phyloP scores from a whole-genome alignment of 768 basidiomycete species.

The Russula dissimulans region DNA sequence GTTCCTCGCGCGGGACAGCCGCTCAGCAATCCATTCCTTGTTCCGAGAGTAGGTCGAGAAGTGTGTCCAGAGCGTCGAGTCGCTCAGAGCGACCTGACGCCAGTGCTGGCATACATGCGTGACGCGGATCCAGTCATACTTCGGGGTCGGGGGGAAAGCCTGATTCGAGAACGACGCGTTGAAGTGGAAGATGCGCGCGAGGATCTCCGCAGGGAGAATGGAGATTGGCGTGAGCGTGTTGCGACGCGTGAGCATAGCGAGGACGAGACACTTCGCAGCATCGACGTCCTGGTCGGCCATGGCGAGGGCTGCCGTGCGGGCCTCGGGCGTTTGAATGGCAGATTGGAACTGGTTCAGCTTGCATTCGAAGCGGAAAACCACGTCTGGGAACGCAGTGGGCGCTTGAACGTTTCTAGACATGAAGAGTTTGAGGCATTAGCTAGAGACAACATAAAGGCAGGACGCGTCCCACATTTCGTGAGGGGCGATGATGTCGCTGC shows the following conservation, averaged over 20 bases:
- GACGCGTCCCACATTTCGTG: not conserved
- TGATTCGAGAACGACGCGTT: not conserved
- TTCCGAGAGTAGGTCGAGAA: too few species aligned
- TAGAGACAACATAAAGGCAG: not conserved
- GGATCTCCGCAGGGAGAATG: constrained; percentile 11
- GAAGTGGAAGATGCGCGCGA: constrained; percentile 6
- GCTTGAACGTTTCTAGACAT: not conserved
- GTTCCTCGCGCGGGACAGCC: too few species aligned
- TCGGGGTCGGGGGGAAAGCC: not conserved
- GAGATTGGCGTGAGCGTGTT: not conserved
- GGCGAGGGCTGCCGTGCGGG: not conserved
- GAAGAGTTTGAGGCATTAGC: not conserved
- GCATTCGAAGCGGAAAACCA: not conserved
- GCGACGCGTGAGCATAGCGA: too few species aligned
- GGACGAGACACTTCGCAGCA: too few species aligned
- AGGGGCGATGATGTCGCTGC: not conserved
- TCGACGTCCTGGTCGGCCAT: too few species aligned
- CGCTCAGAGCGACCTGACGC: constrained; percentile 8
- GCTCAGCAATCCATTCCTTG: too few species aligned
- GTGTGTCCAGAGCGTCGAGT: not conserved
- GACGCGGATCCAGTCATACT: not conserved
- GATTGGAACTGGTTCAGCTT: not conserved
- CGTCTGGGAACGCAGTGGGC: not conserved
- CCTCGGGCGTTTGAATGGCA: not conserved
- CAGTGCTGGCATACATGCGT: constrained; percentile 17